Evolutionary conservation across 1,139 yeast genomes (phyloP), one percentile per base, ranked within the genome.

Genomic region (Wickerhamomyces sp.): DNA sequence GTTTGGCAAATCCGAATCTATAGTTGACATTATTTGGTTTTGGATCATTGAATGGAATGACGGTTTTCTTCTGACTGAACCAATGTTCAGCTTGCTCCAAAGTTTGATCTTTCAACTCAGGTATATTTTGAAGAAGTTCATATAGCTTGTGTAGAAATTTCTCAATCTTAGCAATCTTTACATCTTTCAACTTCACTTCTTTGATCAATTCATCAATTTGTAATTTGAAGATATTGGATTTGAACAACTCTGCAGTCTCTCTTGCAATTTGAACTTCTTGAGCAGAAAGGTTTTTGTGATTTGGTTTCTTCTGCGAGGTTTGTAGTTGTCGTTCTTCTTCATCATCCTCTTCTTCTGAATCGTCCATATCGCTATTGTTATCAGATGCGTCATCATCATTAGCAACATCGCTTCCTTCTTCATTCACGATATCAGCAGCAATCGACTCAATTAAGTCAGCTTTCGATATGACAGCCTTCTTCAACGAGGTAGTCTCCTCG

Each of bases 221-320:
- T 48, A 93, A 70, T 65, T 93, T 93, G 78, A 93, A 91, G 47
- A 93, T 89, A 65, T 91, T 91, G 13, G 96, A 89, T 61, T 90
- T 89, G 78, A 91, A 93, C 42, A 91, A 70, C 62, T 90, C 97
- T 0, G 96, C 94, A 0, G 98, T 87, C 63, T 91, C 97, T 57
- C 96, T 75, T 0, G 97, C 96, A 4, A 86, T 75, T 60, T 91
- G 96, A 40, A 91, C 81, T 48, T 93, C 96, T 57, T 88, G 93
- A 1, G 96, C 88, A 0, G 89, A 73, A 34, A 81, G 65, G 10
- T 49, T 48, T 27, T 42, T 50, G 33, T 37, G 40, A 41, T 50
- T 49, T 9, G 42, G 27, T 27, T 40, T 49, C 41, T 41, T 42
- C 36, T 40, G 56, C 46, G 38, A 46, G 53, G 11, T 57, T 50